These are phyloP conservation scores for Glycine soja DNA, from an alignment of 306 rosid genomes.

Conservation along the genomic window DNA sequence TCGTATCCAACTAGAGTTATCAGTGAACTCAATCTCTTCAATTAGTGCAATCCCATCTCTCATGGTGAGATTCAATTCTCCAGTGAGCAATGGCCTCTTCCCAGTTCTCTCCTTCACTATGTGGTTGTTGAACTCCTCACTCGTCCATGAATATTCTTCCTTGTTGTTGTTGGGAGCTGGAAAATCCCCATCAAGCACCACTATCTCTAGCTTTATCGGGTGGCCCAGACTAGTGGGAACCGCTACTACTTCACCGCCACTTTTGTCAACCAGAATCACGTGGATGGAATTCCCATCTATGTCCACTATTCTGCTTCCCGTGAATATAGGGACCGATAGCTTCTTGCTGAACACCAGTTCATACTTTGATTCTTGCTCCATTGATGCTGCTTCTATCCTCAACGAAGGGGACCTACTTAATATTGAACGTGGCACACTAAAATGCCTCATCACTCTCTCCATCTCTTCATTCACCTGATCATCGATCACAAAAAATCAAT, in stretches of 20 bases:
- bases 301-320: conserved; percentile 64
- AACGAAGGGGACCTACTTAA: conserved; percentile 65
- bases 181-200: conserved; percentile 92
- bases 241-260: not conserved
- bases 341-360: conserved; percentile 56
- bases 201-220: conserved; percentile 65
- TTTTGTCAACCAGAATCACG: conserved; percentile 60
- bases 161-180: conserved; percentile 23
- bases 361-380: conserved; percentile 13
- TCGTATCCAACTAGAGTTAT: conserved; percentile 91
- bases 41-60: conserved; percentile 63
- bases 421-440: conserved; percentile 40
- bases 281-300: conserved; percentile 57
- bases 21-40: conserved; percentile 83
- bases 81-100: conserved; percentile 78
- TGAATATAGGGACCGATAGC: conserved; percentile 63
- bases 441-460: conserved; percentile 55
- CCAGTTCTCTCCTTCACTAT: conserved; percentile 80
- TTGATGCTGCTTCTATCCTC: conserved; percentile 58
- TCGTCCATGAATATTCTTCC: conserved; percentile 52
- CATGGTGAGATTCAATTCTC: conserved; percentile 65
- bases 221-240: conserved; percentile 51
- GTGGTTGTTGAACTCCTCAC: conserved; percentile 60
- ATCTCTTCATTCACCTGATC: conserved; percentile 51
- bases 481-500: too few relatives aligned